These are phyloP conservation scores for Leishmania amazonensis DNA, from an alignment of 208 protist genomes.

Conservation along the genomic window DNA sequence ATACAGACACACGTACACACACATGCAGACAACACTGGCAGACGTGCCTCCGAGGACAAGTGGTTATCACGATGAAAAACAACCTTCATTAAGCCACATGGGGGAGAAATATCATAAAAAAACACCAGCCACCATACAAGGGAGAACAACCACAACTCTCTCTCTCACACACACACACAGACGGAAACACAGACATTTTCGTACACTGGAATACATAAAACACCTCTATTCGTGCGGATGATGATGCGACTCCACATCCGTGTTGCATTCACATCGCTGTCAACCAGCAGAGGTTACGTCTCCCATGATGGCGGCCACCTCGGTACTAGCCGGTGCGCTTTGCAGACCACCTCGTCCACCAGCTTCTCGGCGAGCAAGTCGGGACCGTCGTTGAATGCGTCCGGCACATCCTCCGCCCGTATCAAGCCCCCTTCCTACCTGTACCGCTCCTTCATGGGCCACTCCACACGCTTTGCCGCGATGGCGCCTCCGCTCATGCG, in stretches of 20 bases:
- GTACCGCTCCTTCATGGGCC: constrained; percentile 67
- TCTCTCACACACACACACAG: background rate
- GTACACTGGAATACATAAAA: background rate
- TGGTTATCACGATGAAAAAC: background rate
- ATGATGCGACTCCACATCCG: background rate
- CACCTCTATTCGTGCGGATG: background rate
- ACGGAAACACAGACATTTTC: background rate
- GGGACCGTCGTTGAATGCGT: background rate
- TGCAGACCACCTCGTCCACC: background rate
- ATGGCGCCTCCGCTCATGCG: constrained; percentile 21
- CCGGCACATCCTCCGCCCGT: background rate
- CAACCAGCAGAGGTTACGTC: background rate
- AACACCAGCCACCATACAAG: background rate
- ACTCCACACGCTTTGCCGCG: constrained; percentile 59
- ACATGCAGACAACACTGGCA: background rate
- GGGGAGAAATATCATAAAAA: background rate
- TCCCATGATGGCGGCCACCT: background rate
- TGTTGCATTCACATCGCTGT: no score
- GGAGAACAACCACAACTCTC: background rate
- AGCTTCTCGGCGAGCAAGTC: background rate
- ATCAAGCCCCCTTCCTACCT: constrained; percentile 26
- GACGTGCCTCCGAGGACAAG: background rate
- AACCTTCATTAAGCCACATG: background rate
- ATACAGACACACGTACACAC: background rate
- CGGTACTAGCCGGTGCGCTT: background rate